Evolutionary conservation across 1,284 basidiomycete species (phyloP), one percentile per base, ranked within the genome.

Genomic region (Fomes fomentarius): DNA sequence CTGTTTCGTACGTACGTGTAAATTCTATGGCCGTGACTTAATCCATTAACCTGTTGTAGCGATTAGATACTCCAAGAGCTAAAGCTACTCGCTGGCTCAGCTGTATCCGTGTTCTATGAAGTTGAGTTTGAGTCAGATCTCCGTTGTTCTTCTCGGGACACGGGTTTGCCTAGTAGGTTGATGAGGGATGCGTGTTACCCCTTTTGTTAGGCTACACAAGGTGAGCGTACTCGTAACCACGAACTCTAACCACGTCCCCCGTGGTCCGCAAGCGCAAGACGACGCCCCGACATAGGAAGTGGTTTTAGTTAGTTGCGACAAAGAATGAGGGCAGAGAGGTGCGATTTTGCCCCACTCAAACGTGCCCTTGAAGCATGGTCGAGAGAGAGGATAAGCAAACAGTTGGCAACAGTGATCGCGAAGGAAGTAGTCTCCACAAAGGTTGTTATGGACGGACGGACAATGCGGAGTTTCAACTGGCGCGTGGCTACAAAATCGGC

Each of bases 21-120:
- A 45, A 54, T 46, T 31, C 28, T 21, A 39, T 57, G 52, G 51
- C 49, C 46, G 49, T 51, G 49, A 43, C 42, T 46, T 47, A 50
- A 52, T 41, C 48, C 41, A 54, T 51, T 57, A 58, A 56, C 58
- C 47, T 58, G 50, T 53, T 58, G 60, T 61, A 58, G 56, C 52
- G 54, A 47, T 31, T 54, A 48, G 46, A 47, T 17, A 30, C 37
- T 12, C 19, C 22, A 9, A 11, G 10, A 10, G 28, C 8, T 37
- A 17, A n/a, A 30, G 14, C n/a, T 37, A n/a, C n/a, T 37, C 34
- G 11, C 34, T 14, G 14, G n/a, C 14, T 37, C 14, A 11, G 3
- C 12, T 37, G 11, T 37, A 2, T 37, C 17, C 11, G 14, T 37
- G 8, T 15, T 8, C n/a, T 17, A 37, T 17, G 12, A 3, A 37